Conservation (phyloP, 108 stramenopile species). For the Epithemia pelagica region DNA sequence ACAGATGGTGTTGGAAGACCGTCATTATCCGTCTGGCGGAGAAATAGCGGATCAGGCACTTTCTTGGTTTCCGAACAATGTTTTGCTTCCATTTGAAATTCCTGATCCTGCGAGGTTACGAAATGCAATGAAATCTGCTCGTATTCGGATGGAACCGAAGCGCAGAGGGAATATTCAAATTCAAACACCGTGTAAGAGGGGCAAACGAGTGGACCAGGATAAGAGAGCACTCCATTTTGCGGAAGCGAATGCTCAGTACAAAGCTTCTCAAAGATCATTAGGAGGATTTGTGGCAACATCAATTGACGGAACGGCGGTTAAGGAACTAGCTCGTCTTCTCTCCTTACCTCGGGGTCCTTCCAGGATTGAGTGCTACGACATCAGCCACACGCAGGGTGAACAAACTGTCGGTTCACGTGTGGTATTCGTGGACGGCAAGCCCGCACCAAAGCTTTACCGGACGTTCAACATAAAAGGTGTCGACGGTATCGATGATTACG, state of each 20-base stretch:
- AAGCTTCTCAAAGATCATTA: conserved; percentile 16
- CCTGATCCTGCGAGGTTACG: conserved; percentile 19
- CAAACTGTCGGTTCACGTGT: conserved; percentile 51
- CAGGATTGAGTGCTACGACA: conserved; percentile 73
- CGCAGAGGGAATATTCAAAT: conserved; percentile 18
- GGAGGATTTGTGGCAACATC: conserved; percentile 13
- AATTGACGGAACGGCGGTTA: conserved; percentile 32
- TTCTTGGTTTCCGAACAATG: conserved; percentile 47
- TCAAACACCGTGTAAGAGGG: conserved; percentile 18
- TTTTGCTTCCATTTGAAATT: conserved; percentile 34
- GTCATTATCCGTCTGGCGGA: conserved; percentile 50
- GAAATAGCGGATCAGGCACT: conserved; percentile 6
- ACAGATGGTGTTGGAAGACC: conserved; percentile 29
- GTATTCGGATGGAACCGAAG: conserved; percentile 16
- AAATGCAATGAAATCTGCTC: conserved; percentile 17
- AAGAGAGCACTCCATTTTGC: conserved; percentile 40
- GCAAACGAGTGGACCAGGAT: conserved; percentile 32
- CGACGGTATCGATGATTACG: conserved; percentile 60
- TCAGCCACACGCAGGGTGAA: conserved; percentile 67
- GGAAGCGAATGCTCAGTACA: conserved; percentile 34
- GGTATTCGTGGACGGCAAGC: conserved; percentile 59
- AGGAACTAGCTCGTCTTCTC: conserved; percentile 32
- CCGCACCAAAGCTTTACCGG: conserved; percentile 42
- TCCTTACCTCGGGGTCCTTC: conserved; percentile 27
- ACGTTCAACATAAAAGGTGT: conserved; percentile 50